Base-by-base conservation (phyloP, 208 protist species). In the Trypanosoma lewisi region DNA sequence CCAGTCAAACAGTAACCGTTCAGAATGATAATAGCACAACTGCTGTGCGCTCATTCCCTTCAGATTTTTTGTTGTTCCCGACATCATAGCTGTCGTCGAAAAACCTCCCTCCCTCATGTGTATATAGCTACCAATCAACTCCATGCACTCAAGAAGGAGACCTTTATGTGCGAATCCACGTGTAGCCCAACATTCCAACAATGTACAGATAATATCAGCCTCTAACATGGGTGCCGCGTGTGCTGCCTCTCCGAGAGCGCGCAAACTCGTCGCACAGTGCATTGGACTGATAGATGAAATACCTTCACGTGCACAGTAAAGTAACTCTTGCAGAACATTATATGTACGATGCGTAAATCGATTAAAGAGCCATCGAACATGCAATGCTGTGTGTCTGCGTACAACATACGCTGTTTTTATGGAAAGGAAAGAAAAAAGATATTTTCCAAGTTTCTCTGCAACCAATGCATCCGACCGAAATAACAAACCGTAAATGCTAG, bases 171-270 rank as follows among this genome's bases (percentile, higher is more conserved):
- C 55, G 64, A 90, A 93, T 11, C 75, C 79, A 11, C 70, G 83
- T 21, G 70, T 90, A 7, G 87, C 75, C 82, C 80, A 89, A 66
- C 77, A 89, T 62, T 93, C 87, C 2, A 93, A 69, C 33, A 90
- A 70, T n/a, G 78, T 83, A 63, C 80, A 87, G 23, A 90, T 45
- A 27, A 89, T 75, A 16, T 75, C 57, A 9, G 80, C 55, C 54
- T 77, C 75, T 51, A 89, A 67, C 60, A 65, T 67, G 5, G 80
- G 83, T 2, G 74, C 81, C 7, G 83, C 77, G 1, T 63, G 54
- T 25, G 78, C 78, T 3, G 83, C 87, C 52, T 90, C 77, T 2
- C 77, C 67, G 21, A 93, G 45, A 16, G 87, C 87, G 9, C 88
- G 73, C 45, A 93, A 64, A 56, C 80, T 85, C 37, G 83, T 88